Evolutionary conservation across 1,284 basidiomycete genomes (phyloP).

Genomic region (Rhodotorula sp.): DNA sequence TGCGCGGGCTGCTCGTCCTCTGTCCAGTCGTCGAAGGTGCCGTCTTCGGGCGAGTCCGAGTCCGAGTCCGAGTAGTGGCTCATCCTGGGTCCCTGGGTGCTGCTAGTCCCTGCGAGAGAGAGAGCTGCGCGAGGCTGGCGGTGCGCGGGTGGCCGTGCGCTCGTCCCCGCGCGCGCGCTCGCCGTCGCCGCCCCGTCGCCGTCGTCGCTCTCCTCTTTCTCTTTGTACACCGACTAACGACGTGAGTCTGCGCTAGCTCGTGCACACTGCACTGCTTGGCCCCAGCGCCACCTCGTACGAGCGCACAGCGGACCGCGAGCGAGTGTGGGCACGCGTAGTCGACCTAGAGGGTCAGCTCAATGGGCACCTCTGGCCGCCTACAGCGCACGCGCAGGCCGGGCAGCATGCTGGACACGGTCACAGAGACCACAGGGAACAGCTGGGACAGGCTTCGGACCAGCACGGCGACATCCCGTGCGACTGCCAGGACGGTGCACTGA

Average conservation of each 20-base stretch:
- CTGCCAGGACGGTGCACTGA: neutral
- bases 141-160: neutral
- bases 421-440: too few relatives aligned
- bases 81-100: neutral
- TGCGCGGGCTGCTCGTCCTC: slow-evolving; percentile 62
- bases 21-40: slow-evolving; percentile 80
- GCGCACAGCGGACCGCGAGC: neutral
- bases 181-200: neutral
- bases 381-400: too few relatives aligned
- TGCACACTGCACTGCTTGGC: neutral
- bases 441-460: too few relatives aligned
- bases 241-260: neutral
- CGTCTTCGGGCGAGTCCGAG: slow-evolving; percentile 53
- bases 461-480: too few relatives aligned
- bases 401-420: too few relatives aligned
- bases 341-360: too few relatives aligned
- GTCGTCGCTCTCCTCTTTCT: neutral
- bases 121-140: neutral
- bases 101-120: neutral
- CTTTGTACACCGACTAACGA: slow-evolving; percentile 1
- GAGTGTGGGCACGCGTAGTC: too few relatives aligned
- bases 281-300: fast-evolving
- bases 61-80: neutral
- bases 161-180: neutral
- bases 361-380: too few relatives aligned